Evolutionary conservation across 2,329 filamentous ascomycete genomes (phyloP), one percentile per base, ranked within the genome.

Genomic region (Alternaria rosae): DNA sequence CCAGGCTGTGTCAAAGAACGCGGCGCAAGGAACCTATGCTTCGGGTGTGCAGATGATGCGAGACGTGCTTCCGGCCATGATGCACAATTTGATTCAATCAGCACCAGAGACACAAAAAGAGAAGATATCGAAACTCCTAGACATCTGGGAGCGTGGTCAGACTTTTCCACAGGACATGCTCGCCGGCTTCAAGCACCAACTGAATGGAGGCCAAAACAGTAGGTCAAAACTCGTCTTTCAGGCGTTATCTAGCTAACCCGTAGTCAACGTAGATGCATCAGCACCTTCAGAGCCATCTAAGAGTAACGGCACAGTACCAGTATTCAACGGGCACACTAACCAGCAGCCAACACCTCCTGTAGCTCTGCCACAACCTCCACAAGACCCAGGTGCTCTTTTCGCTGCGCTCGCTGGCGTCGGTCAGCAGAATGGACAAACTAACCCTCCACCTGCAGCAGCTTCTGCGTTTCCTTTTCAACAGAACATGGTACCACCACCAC

Each of bases 31-130:
- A 78, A 97, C 94, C 57, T 97, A 91, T 86, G 93, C 93, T 78
- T 94, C 94, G 73, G 95, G 94, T 75, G 93, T 98, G 78, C 91
- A 97, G 87, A 92, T 92, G 89, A 93, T 98, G 83, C 97, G 93
- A 79, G 94, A 97, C 84, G 85, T 97, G 77, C 89, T 99, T 79
- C 94, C 94, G 69, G 89, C 91, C 72, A 85, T 99, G 82, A 97
- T 99, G 91, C 93, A 92, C 87, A 94, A 98, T 82, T 94, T 97
- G 79, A 87, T 96, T 81, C 90, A 91, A 79, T 89, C 89, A 76
- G 92, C 93, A 72, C 95, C 95, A 59, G 88, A 91, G 80, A 92
- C 96, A 83, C 95, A 99, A 88, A 98, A 97, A 61, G 93, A 97
- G 79, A 98, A 97, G 84, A 94, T 98, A 81, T 90, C 86, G 78